Base-by-base conservation (phyloP, 331 rosid genomes). In the Spiraea crenata region DNA sequence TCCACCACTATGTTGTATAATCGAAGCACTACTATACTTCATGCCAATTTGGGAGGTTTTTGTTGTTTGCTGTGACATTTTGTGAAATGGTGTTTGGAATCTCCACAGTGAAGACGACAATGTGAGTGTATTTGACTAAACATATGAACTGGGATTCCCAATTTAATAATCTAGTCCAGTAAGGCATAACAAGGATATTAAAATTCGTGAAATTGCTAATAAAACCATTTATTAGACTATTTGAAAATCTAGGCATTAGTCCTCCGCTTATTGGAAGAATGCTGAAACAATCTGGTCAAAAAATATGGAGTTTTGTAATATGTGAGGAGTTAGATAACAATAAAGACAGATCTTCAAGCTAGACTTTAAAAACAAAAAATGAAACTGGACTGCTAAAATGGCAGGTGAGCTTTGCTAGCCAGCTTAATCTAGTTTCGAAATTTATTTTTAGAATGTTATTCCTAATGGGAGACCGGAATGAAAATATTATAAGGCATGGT, bases 51-150 rank as follows among this genome's bases (percentile, higher is more conserved):
- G 64, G 5, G 34, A 61, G 35, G 34, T 49, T 57, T 44, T 57
- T 70, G 65, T 57, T 44, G 74, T 12, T 14, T 57, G 65, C 65
- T 1, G 1, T 16, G 56, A 16, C 74, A 44, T 25, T 57, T 70
- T 70, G 55, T 34, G 17, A 57, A 44, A 16, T 70, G 74, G 65
- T 42, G 62, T 45, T 63, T 70, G 60, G 56, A 55, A 57, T 57
- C 74, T 69, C 55, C 63, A 69, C 10, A 51, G 19, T n/a, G 58
- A 5, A 25, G 31, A 25, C 2, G 62, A 13, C 62, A 57, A 15
- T 12, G 62, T 10, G 38, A 67, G 13, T 68, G 62, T 50, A 52
- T 40, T 39, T 67, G 62, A 51, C 48, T 39, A 38, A 68, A 7
- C 61, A 46, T 20, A 42, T 70, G 74, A 1, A 44, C 65, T 57